Evolutionary conservation across 1,139 yeast species (phyloP), one percentile per base, ranked within the genome.

Genomic region (Taiozyma onychis): DNA sequence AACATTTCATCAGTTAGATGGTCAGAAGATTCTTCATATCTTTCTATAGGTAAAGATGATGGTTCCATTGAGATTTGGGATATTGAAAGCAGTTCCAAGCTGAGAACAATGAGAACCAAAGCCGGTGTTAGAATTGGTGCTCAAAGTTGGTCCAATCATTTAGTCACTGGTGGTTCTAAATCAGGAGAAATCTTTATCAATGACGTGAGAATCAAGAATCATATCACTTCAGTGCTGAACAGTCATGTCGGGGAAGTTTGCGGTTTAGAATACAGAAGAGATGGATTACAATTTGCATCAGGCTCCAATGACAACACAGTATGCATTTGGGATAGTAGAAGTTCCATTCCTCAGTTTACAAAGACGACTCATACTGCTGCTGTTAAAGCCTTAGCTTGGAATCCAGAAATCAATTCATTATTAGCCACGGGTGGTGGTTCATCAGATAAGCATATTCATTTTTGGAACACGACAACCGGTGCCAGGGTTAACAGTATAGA

Each of bases 381-480:
- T 0, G 97, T 93, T 16, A 95, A 95, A 68, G 98, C 99, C 1
- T 70, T 95, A 50, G 83, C 95, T 16, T 95, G 97, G 97, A 88
- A 96, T 64, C 99, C 98, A 0, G 85, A 85, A 68, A 95, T 89
- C 59, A 72, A 75, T 35, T 86, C 88, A 56, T 69, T 93, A 49
- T 74, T 95, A 49, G 97, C 98, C 10, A 87, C 97, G 3, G 99
- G 99, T 10, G 99, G 99, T 48, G 99, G 99, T 22, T 85, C 96
- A 13, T 81, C 88, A 34, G 98, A 95, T 69, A 86, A 84, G 64
- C 80, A 85, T 48, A 88, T 95, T 53, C 91, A 93, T 68, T 90
- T 95, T 69, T 95, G 99, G 98, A 93, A 93, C 68, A 82, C 97
- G 9, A 81, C 88, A 26, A 88, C 95, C 0, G 99, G 99, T 0